Conservation (phyloP, 208 protist genomes). For the Trypanosoma platydactyli region DNA sequence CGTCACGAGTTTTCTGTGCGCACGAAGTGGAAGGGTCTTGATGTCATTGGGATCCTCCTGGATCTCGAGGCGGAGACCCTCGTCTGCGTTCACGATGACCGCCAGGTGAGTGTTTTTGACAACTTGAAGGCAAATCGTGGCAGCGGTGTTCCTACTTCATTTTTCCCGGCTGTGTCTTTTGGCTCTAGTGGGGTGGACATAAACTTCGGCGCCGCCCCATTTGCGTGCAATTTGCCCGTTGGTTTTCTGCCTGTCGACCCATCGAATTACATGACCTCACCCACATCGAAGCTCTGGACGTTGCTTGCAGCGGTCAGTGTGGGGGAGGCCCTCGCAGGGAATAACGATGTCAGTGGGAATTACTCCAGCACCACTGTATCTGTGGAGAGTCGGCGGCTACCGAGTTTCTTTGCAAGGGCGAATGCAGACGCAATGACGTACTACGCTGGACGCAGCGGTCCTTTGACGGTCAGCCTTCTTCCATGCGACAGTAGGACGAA, state of each 20-base stretch:
- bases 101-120: conserved; percentile 64
- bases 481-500: conserved; percentile 34
- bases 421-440: conserved; percentile 20
- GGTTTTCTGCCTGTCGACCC: conserved; percentile 78
- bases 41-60: conserved; percentile 82
- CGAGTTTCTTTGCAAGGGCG: conserved; percentile 24
- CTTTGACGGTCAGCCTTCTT: conserved; percentile 56
- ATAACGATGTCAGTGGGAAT: neutral
- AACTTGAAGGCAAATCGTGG: conserved; percentile 27
- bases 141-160: conserved; percentile 25
- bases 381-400: neutral
- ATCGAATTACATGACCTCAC: conserved; percentile 52
- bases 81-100: conserved; percentile 70
- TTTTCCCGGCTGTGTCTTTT: conserved; percentile 67
- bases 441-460: conserved; percentile 49
- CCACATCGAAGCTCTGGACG: conserved; percentile 53
- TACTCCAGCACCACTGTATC: neutral
- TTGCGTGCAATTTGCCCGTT: conserved; percentile 44
- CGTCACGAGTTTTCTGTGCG: conserved; percentile 62
- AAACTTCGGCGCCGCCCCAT: conserved; percentile 84
- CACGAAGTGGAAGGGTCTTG: conserved; percentile 73
- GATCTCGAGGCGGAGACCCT: conserved; percentile 71
- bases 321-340: conserved; percentile 10
- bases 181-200: conserved; percentile 58
- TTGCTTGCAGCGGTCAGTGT: conserved; percentile 47